Evolutionary conservation across 2,329 filamentous ascomycete genomes (phyloP).

Genomic region (Fusarium succisae): DNA sequence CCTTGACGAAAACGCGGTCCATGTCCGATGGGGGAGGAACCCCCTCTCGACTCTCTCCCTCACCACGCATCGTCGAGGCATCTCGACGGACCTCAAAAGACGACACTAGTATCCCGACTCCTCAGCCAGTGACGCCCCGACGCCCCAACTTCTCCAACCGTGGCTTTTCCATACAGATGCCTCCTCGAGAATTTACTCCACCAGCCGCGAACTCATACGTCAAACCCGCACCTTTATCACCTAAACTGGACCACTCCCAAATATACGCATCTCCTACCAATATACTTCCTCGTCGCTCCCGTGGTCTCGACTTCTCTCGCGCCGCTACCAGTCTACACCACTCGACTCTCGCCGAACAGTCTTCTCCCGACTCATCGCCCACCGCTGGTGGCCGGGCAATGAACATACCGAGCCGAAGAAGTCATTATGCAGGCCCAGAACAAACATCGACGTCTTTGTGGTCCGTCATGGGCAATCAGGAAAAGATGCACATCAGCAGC

Average conservation of each 20-base stretch:
- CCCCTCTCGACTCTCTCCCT: conserved; percentile 65
- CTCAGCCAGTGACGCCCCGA: conserved; percentile 74
- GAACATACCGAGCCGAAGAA: conserved; percentile 66
- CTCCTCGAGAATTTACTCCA: conserved; percentile 49
- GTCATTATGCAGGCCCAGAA: conserved; percentile 60
- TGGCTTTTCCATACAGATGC: conserved; percentile 61
- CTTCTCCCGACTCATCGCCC: conserved; percentile 90
- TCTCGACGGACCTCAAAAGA: conserved; percentile 70
- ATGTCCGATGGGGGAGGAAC: conserved; percentile 71
- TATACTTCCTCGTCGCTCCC: conserved; percentile 86
- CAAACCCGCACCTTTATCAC: conserved; percentile 78
- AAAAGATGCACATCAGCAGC: conserved; percentile 78
- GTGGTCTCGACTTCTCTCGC: conserved; percentile 91
- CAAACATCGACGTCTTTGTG: conserved; percentile 78
- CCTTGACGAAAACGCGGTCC: conserved; percentile 66
- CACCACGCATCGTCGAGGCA: conserved; percentile 65
- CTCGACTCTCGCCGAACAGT: conserved; percentile 88
- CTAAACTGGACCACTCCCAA: conserved; percentile 84
- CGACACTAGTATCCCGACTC: conserved; percentile 65
- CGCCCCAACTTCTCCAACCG: conserved; percentile 70
- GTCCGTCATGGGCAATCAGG: conserved; percentile 74
- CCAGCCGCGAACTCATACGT: conserved; percentile 50
- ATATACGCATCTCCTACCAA: conserved; percentile 89
- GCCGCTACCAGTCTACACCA: conserved; percentile 95
- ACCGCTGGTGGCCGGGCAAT: conserved; percentile 76